phyloP scores from a whole-genome alignment of 192 early-diverging fungal genomes.

The Backusella morwellensis region DNA sequence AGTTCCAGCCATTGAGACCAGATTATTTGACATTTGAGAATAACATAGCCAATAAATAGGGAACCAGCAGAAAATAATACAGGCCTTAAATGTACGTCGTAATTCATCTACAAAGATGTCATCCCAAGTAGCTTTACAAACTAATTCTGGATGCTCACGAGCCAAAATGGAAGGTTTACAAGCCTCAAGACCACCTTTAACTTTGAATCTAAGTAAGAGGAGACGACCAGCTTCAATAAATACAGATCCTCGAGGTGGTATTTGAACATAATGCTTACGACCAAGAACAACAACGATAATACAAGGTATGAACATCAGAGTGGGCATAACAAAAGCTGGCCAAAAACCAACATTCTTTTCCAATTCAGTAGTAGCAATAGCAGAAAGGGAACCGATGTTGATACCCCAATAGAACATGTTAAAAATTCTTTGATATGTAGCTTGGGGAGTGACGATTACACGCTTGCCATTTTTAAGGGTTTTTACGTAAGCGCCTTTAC shows the following conservation, averaged over 20 bases:
- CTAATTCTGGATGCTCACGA: slow-evolving; percentile 24
- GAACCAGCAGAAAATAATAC: slow-evolving; percentile 68
- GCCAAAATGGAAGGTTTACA: slow-evolving; percentile 59
- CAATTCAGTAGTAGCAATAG: slow-evolving; percentile 54
- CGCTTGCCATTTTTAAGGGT: slow-evolving; percentile 53
- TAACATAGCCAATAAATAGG: slow-evolving; percentile 79
- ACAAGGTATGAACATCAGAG: slow-evolving; percentile 46
- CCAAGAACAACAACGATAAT: slow-evolving; percentile 51
- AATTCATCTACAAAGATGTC: slow-evolving; percentile 75
- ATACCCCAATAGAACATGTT: slow-evolving; percentile 85
- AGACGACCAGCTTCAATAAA: slow-evolving; percentile 45
- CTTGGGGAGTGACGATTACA: slow-evolving; percentile 65
- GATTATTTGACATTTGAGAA: slow-evolving; percentile 61
- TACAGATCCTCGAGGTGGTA: slow-evolving; percentile 59
- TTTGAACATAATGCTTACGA: slow-evolving; percentile 50
- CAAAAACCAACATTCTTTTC: slow-evolving; percentile 64
- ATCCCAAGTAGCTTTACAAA: slow-evolving; percentile 54
- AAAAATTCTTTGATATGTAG: slow-evolving; percentile 78
- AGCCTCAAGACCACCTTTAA: slow-evolving; percentile 50
- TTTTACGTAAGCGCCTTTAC: slow-evolving; percentile 57
- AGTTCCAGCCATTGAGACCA: slow-evolving; percentile 62
- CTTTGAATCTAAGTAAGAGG: slow-evolving; percentile 15
- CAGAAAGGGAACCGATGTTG: slow-evolving; percentile 66
- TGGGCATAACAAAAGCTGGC: slow-evolving; percentile 58
- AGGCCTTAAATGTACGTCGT: slow-evolving; percentile 56